phyloP scores from a whole-genome alignment of 2,329 filamentous ascomycete genomes.

The Fusarium stilboides region DNA sequence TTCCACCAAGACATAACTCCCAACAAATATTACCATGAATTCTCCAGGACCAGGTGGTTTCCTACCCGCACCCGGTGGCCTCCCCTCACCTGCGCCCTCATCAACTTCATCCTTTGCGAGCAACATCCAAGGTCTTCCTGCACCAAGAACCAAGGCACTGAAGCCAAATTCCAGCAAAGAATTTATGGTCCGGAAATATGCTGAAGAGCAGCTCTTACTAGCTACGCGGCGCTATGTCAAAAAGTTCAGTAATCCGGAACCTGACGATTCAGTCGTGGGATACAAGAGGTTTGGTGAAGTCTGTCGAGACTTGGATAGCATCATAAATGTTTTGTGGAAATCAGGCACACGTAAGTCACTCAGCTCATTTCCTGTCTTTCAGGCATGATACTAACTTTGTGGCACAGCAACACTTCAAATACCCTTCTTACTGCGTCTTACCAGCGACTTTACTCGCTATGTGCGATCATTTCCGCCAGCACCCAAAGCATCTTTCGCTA shows the following conservation, averaged over 20 bases:
- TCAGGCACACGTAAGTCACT: conserved; percentile 82
- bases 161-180: conserved; percentile 72
- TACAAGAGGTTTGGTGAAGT: conserved; percentile 77
- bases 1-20: neutral
- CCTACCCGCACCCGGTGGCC: conserved; percentile 58
- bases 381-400: conserved; percentile 8
- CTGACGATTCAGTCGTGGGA: conserved; percentile 64
- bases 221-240: conserved; percentile 73
- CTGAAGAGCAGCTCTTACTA: conserved; percentile 67
- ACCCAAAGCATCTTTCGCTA: conserved; percentile 76
- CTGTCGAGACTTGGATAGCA: conserved; percentile 78
- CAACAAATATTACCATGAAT: neutral
- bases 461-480: conserved; percentile 76
- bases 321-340: conserved; percentile 88
- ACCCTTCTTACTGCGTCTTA: conserved; percentile 85
- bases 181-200: conserved; percentile 71
- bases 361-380: no score
- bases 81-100: conserved; percentile 71
- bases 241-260: conserved; percentile 65
- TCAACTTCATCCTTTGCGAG: conserved; percentile 59
- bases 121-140: conserved; percentile 63
- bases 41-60: conserved; percentile 65
- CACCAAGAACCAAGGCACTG: conserved; percentile 68
- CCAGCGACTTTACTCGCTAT: conserved; percentile 79
- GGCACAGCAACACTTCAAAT: conserved; percentile 73